Evolutionary conservation across 495 filamentous ascomycete species (phyloP).

Genomic region (Talaromyces thailandensis): DNA sequence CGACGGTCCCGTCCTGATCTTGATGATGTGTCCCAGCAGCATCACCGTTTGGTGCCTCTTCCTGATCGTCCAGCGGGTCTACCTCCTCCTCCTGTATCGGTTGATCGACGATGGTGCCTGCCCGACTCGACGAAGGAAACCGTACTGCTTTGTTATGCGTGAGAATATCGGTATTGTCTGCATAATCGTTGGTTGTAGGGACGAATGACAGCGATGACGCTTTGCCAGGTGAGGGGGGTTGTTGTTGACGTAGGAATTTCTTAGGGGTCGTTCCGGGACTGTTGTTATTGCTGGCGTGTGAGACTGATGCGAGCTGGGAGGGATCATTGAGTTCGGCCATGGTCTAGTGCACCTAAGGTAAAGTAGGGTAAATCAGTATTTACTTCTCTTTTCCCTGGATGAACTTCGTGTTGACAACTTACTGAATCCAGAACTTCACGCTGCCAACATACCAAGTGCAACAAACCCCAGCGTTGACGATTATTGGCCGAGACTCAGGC

Average conservation of each 20-base stretch:
- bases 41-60: background rate
- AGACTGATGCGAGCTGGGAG: background rate
- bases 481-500: background rate
- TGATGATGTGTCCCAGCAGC: background rate
- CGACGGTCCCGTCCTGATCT: background rate
- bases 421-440: background rate
- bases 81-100: slow-evolving; percentile 5
- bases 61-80: background rate
- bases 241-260: background rate
- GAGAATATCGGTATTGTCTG: background rate
- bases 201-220: background rate
- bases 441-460: background rate
- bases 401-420: background rate
- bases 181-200: background rate
- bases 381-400: too few relatives aligned
- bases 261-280: background rate
- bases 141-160: background rate
- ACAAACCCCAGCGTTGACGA: background rate
- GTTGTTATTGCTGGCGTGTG: background rate
- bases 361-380: background rate
- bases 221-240: background rate
- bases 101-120: slow-evolving; percentile 5
- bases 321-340: background rate
- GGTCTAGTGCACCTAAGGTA: background rate
- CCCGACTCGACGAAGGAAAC: background rate